A percentile compares a stretch with the other conserved stretches of the same genome.
phyloP scores from a whole-genome alignment of 225 moss, liverwort and hornwort genomes.

The Neckera pumila region DNA sequence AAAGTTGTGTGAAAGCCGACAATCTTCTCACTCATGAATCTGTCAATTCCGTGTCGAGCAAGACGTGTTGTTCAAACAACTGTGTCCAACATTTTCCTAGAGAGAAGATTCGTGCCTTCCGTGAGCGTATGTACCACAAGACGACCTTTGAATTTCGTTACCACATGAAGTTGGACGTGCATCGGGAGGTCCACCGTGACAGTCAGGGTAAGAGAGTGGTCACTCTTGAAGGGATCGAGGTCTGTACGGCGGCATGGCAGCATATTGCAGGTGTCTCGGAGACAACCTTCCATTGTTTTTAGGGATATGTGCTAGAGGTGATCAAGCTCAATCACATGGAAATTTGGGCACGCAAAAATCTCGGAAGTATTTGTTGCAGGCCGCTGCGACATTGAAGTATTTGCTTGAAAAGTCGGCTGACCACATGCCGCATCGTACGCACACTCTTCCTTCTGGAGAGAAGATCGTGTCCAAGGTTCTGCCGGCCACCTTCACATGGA shows the following conservation, averaged over 20 bases:
- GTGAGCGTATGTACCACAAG: accelerated
- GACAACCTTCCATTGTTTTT: not conserved
- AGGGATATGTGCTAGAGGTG: accelerated
- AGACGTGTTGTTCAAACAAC: accelerated
- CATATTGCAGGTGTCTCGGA: accelerated
- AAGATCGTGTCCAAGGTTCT: too few species aligned
- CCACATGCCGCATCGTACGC: too few species aligned
- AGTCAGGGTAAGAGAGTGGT: accelerated
- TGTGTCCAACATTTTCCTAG: too few species aligned
- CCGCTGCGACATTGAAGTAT: accelerated
- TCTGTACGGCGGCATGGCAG: accelerated
- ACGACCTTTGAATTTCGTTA: accelerated
- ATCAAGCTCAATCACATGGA: accelerated
- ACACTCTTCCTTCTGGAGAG: too few species aligned
- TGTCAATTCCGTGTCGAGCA: accelerated
- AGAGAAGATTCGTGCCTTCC: too few species aligned
- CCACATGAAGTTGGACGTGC: too few species aligned
- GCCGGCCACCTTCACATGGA: too few species aligned
- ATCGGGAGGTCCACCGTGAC: accelerated
- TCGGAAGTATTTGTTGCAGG: accelerated
- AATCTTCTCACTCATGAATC: accelerated
- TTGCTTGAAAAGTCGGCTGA: accelerated
- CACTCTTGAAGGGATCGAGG: accelerated
- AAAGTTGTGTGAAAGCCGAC: accelerated
- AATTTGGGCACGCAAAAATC: accelerated